Percentiles rank a stretch among this genome's conserved stretches.
Conservation (phyloP, 768 basidiomycete species). For the Chalciporus chontae region DNA sequence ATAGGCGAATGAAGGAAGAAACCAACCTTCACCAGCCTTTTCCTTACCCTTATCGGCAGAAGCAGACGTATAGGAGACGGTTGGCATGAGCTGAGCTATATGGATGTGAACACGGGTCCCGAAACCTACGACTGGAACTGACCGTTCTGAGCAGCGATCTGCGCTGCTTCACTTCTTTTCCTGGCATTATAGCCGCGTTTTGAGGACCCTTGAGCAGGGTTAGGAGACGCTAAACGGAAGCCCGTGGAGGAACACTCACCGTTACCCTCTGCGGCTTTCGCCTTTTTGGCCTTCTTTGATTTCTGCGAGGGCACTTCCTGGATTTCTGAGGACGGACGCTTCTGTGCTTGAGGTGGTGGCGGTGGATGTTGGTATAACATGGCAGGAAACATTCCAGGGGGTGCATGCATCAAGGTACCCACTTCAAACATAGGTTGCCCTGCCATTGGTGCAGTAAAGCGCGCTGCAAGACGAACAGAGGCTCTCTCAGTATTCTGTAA, state of each 20-base stretch:
- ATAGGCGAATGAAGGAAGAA: not conserved
- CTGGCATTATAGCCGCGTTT: constrained; percentile 69
- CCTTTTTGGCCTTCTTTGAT: constrained; percentile 45
- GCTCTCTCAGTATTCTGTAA: constrained; percentile 54
- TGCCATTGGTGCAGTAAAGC: constrained; percentile 36
- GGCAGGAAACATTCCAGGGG: constrained; percentile 26
- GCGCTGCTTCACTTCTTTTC: constrained; percentile 69
- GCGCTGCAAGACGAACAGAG: constrained; percentile 57
- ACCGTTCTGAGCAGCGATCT: constrained; percentile 66
- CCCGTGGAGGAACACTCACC: constrained; percentile 19
- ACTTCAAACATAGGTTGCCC: constrained; percentile 32
- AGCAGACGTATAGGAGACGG: constrained; percentile 39
- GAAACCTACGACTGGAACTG: constrained; percentile 14
- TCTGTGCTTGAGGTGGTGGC: constrained; percentile 29
- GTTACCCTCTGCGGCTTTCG: constrained; percentile 33
- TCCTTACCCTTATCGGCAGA: constrained; percentile 44
- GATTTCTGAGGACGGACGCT: constrained; percentile 37
- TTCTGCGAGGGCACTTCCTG: constrained; percentile 41
- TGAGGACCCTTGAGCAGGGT: constrained; percentile 35
- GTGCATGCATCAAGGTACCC: constrained; percentile 30
- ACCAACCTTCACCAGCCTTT: constrained; percentile 38
- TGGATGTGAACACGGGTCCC: constrained; percentile 14
- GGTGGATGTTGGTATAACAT: constrained; percentile 30
- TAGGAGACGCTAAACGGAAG: constrained; percentile 8
- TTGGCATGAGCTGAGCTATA: constrained; percentile 45